Evolutionary conservation across 805 yeast species (phyloP).

Genomic region (Ogataea nakhonphanomensis): DNA sequence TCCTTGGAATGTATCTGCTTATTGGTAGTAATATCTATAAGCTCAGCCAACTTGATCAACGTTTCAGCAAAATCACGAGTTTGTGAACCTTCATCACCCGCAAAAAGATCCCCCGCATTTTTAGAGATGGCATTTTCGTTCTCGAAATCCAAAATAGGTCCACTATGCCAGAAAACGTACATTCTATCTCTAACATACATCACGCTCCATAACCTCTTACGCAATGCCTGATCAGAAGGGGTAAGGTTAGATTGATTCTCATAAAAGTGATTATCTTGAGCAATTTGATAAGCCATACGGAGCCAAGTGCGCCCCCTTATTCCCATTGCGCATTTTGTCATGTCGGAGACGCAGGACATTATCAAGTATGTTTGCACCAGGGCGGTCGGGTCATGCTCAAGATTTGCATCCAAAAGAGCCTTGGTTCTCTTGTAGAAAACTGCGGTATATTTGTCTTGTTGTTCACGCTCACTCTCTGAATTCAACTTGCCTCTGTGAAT

Average conservation of each 20-base stretch:
- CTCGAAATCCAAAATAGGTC: constrained; percentile 62
- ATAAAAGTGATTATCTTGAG: constrained; percentile 64
- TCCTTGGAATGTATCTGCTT: background rate
- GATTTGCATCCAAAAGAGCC: constrained; percentile 63
- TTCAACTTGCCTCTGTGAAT: constrained; percentile 51
- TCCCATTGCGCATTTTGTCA: constrained; percentile 41
- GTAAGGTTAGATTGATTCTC: constrained; percentile 5
- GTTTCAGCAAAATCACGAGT: too few species aligned
- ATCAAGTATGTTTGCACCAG: constrained; percentile 11
- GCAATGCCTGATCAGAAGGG: constrained; percentile 35
- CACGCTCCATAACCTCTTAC: constrained; percentile 72
- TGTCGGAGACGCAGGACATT: constrained; percentile 14
- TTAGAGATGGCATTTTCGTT: constrained; percentile 65
- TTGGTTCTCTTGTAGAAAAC: constrained; percentile 42
- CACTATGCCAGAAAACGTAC: constrained; percentile 58
- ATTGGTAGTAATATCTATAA: constrained; percentile 10
- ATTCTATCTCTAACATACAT: constrained; percentile 62
- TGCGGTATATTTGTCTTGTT: constrained; percentile 10
- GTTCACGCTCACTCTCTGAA: constrained; percentile 44
- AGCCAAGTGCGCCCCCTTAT: constrained; percentile 44
- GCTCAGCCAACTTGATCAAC: constrained; percentile 13
- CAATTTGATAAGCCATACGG: constrained; percentile 67
- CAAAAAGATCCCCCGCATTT: constrained; percentile 3
- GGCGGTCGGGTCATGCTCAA: constrained; percentile 57
- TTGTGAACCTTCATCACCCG: background rate